These are phyloP conservation scores for Sporothrix dimorphospora DNA, from an alignment of 2,329 filamentous ascomycete genomes.

Conservation along the genomic window DNA sequence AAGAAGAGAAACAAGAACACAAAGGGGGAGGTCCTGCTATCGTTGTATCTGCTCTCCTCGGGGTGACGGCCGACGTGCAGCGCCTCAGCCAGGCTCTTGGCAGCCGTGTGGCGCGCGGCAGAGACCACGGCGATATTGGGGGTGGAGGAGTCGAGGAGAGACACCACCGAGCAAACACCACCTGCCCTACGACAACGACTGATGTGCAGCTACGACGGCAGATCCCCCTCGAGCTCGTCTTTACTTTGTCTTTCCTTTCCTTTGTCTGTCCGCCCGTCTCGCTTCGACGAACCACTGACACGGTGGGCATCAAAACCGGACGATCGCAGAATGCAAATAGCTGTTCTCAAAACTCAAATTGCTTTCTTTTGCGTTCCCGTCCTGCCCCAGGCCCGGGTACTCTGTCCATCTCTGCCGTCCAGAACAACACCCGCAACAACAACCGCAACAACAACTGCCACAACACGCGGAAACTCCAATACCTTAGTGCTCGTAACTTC, in stretches of 20 bases:
- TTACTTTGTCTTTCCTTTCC: background rate
- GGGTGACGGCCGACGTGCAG: slow-evolving; percentile 9
- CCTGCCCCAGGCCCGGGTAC: background rate
- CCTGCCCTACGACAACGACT: slow-evolving; percentile 6
- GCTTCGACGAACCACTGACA: background rate
- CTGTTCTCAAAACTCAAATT: background rate
- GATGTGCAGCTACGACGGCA: slow-evolving; percentile 8
- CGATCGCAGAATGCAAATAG: background rate
- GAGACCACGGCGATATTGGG: slow-evolving; percentile 2
- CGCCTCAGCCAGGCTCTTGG: background rate
- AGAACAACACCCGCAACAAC: background rate
- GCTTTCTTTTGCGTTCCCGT: background rate
- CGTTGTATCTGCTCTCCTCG: slow-evolving; percentile 3
- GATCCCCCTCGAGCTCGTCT: background rate
- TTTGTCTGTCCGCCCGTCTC: background rate
- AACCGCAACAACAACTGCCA: background rate
- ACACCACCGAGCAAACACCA: background rate
- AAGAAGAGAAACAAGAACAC: background rate
- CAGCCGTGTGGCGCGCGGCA: slow-evolving; percentile 12
- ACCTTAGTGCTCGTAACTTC: background rate
- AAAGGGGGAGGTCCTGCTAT: background rate
- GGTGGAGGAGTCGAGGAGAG: background rate
- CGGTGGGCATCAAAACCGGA: background rate
- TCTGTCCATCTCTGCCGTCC: background rate
- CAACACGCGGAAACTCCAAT: background rate